These are phyloP conservation scores for Quercus agrifolia DNA, from an alignment of 306 rosid species.

Conservation along the genomic window DNA sequence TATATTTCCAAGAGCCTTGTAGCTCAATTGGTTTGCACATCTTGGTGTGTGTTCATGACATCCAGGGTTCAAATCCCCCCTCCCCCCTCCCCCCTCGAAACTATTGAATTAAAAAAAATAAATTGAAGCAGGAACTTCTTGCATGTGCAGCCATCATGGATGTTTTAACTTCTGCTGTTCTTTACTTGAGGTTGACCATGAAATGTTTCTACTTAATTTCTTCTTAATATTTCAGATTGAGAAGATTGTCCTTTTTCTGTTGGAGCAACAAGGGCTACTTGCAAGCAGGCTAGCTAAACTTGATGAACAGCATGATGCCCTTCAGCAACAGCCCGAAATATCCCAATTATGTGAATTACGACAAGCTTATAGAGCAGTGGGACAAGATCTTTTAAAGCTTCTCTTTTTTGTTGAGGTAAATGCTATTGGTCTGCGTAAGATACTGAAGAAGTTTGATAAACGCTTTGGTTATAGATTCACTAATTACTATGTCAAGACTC, in stretches of 20 bases:
- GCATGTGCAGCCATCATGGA: background rate
- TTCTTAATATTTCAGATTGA: conserved; percentile 64
- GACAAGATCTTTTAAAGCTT: conserved; percentile 82
- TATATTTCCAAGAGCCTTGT: background rate
- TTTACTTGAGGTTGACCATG: conserved; percentile 4
- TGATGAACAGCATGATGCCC: conserved; percentile 58
- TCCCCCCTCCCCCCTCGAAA: no score
- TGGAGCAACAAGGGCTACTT: conserved; percentile 98
- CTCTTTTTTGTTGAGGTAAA: conserved; percentile 85
- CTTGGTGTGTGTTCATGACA: no score
- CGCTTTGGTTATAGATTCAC: conserved; percentile 93
- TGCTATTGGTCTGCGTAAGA: conserved; percentile 96
- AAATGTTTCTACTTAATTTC: conserved; percentile 16
- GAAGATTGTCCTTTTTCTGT: conserved; percentile 82
- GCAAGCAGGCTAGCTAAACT: conserved; percentile 85
- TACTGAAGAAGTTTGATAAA: conserved; percentile 95
- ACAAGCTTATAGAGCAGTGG: conserved; percentile 79
- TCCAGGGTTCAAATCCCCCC: no score
- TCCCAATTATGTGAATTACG: conserved; percentile 62
- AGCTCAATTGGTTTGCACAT: no score
- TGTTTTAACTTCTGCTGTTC: background rate
- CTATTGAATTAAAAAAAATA: no score
- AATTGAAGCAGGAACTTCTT: background rate
- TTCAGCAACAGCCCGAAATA: conserved; percentile 78
- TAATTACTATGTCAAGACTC: conserved; percentile 87